Base-by-base conservation (phyloP, 2,329 filamentous ascomycete species). In the Pseudogymnoascus sp. region DNA sequence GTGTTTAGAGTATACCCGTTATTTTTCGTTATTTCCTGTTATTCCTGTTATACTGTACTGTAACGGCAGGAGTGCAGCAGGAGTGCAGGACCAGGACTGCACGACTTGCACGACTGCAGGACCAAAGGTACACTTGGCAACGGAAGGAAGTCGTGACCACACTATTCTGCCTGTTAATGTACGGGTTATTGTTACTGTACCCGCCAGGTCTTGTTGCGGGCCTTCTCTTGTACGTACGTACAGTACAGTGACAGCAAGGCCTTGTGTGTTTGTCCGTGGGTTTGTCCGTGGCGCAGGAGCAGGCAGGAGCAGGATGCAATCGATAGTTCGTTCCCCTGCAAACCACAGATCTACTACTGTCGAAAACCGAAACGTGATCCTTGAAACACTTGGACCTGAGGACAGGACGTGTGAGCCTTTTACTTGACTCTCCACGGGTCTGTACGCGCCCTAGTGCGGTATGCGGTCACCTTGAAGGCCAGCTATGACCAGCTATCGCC, bases 311-410 rank as follows among this genome's bases (percentile, higher is more conserved):
- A 6, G 23, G 23, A 33, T 55, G n/a, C n/a, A 23, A 19, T 52
- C 45, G 26, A 52, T 52, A 23, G 11, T 6, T 11, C 14, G 11
- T 6, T 11, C 14, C 45, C 26, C 26, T 52, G 45, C 26, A 31
- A 52, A 52, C 45, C 26, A 52, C 26, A 19, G n/a, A 55, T 33
- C 49, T 55, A 55, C 16, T 21, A 55, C 49, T 55, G 49, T 33
- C 29, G 49, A 19, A 55, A 33, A 33, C 33, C 26, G 29, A 55
- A 33, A 55, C 49, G 49, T 55, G 29, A 33, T 55, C 49, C 31
- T 55, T 55, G 49, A 55, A 55, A 55, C 49, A 33, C 49, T 55
- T 55, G n/a, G 26, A 55, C 49, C 26, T 55, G 49, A 55, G 49
- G 49, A 55, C 49, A 55, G 26, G 49, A 55, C 29, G 49, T 55